phyloP scores from a whole-genome alignment of 306 rosid genomes.

The Lablab purpureus region DNA sequence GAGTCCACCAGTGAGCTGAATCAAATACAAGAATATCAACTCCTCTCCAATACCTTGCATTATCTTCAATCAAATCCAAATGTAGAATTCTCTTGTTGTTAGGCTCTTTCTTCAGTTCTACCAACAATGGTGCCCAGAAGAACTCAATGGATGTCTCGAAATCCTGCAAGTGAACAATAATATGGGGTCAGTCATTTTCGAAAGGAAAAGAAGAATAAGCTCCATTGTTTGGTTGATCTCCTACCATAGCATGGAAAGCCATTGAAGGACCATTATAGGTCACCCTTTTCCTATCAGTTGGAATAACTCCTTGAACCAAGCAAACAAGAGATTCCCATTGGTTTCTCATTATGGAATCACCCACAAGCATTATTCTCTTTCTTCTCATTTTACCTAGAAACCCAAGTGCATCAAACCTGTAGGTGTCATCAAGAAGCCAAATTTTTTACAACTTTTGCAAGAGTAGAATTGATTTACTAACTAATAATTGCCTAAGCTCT shows the following conservation, averaged over 20 bases:
- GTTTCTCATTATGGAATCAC: slow-evolving; percentile 97
- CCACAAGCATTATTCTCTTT: slow-evolving; percentile 93
- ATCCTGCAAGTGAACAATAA: slow-evolving; percentile 60
- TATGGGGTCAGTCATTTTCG: slow-evolving; percentile 21
- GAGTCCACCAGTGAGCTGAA: slow-evolving; percentile 99
- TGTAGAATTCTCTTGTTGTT: slow-evolving; percentile 74
- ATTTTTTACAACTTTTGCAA: slow-evolving; percentile 15
- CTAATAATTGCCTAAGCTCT: slow-evolving; percentile 17
- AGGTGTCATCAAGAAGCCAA: slow-evolving; percentile 39
- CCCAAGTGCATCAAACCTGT: slow-evolving; percentile 87
- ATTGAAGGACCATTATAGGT: slow-evolving; percentile 80
- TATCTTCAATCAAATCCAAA: slow-evolving; percentile 92
- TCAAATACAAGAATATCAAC: slow-evolving; percentile 89
- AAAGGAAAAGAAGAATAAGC: slow-evolving; percentile 25
- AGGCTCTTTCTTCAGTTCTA: slow-evolving; percentile 74
- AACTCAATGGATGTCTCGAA: slow-evolving; percentile 90
- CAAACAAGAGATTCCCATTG: slow-evolving; percentile 99
- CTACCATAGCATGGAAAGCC: slow-evolving; percentile 96
- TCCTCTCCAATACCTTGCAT: slow-evolving; percentile 93
- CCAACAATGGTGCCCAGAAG: slow-evolving; percentile 91
- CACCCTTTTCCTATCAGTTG: slow-evolving; percentile 74
- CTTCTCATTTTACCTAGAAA: slow-evolving; percentile 88
- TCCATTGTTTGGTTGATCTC: slow-evolving; percentile 8
- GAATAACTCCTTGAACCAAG: slow-evolving; percentile 89
- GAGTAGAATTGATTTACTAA: slow-evolving; percentile 3